Evolutionary conservation across 2,329 filamentous ascomycete species (phyloP), one percentile per base, ranked within the genome.

Genomic region (Cadophora luteo-olivacea): DNA sequence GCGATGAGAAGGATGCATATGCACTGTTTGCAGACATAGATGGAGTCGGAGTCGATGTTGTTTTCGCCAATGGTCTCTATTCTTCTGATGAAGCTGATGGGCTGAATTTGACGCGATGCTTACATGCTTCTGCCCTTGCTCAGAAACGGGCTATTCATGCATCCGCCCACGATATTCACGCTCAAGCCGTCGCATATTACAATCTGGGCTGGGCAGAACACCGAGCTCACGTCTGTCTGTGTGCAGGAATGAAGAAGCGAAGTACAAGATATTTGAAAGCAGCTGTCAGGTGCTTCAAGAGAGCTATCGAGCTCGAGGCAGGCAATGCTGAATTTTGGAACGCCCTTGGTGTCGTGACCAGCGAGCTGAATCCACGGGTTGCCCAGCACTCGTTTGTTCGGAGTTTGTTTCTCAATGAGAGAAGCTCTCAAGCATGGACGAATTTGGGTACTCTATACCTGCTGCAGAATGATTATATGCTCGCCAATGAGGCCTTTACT

Each of bases 291-390:
- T 96, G 93, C 75, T 98, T 99, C 85, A 99, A 99, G 81, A 87
- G 93, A 55, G 92, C 96, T 0, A 99, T 99, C 72, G 96, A 98
- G 80, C 85, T 97, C 0, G 97, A 99, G 79, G 92, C 94, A 7
- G 92, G 94, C 63, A 99, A 98, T 77, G 84, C 93, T 0, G 95
- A 98, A 73, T 98, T 98, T 79, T 99, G 96, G 96, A 98, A 98
- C 77, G 91, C 96, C 0, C 85, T 99, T 2, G 96, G 95, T 61
- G 93, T 98, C 3, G 93, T 92, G 32, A 97, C 96, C 1, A 94
- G 93, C 71, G 88, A 89, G 57, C 85, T 97, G 73, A 97, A 92
- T 76, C 91, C 94, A 0, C 89, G 91, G 67, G 92, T 99, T 1
- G 90, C 96, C 0, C 96, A 99, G 79, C 97, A 99, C 79, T 89